Evolutionary conservation across 2,329 filamentous ascomycete species (phyloP).

Genomic region (Chrysoporthe cubensis): DNA sequence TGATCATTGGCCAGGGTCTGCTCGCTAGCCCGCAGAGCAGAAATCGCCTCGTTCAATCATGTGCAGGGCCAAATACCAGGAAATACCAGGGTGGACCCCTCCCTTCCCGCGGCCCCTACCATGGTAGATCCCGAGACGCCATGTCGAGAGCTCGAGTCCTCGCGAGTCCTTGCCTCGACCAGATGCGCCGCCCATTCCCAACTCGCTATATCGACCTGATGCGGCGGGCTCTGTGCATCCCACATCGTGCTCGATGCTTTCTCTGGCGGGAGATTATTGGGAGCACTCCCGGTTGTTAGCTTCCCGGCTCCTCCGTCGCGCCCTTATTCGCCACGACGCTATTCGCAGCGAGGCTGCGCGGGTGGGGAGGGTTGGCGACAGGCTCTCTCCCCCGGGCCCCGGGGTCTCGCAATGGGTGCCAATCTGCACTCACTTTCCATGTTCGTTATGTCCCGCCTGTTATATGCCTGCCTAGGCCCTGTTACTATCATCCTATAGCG

Average conservation of each 20-base stretch:
- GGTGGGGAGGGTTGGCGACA: neutral
- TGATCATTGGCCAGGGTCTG: neutral
- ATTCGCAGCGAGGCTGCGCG: too few species aligned
- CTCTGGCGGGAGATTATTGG: neutral
- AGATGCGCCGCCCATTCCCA: neutral
- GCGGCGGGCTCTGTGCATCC: neutral
- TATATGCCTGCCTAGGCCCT: neutral
- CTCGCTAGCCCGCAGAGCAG: neutral
- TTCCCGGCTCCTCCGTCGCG: neutral
- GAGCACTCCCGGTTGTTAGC: neutral
- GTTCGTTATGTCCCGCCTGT: neutral
- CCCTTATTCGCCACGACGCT: too few species aligned
- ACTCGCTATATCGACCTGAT: neutral
- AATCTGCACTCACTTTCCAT: neutral
- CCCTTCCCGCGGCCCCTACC: constrained; percentile 16
- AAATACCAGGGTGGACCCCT: constrained; percentile 16
- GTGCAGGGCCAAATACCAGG: neutral
- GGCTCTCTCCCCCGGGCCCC: neutral
- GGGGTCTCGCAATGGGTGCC: neutral
- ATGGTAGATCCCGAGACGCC: neutral
- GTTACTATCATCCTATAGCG: neutral
- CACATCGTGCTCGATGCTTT: neutral
- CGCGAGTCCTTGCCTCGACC: neutral
- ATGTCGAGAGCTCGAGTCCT: neutral
- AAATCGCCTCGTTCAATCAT: neutral